Percentiles rank a stretch among this genome's conserved stretches.
phyloP scores from a whole-genome alignment of 2,329 filamentous ascomycete species.

The Coleophoma crateriformis region DNA sequence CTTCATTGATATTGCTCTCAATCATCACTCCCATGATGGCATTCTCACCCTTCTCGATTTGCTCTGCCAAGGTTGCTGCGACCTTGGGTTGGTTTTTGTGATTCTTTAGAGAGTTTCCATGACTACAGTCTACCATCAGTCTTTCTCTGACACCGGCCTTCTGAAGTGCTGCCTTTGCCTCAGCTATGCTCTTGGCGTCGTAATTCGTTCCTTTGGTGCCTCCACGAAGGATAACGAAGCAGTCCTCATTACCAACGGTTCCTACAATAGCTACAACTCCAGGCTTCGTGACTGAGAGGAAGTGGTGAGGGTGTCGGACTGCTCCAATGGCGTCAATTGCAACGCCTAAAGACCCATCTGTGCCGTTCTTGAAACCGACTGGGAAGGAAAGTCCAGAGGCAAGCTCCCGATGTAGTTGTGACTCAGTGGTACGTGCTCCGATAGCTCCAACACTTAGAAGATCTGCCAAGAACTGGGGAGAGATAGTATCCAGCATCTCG shows the following conservation, averaged over 20 bases:
- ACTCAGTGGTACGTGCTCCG: constrained; percentile 94
- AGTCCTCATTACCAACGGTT: constrained; percentile 91
- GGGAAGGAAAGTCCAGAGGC: constrained; percentile 94
- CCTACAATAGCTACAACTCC: constrained; percentile 93
- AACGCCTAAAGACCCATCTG: constrained; percentile 82
- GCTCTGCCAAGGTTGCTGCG: constrained; percentile 71
- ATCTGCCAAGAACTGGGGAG: constrained; percentile 93
- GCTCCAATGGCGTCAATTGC: constrained; percentile 95
- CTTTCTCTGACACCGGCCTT: constrained; percentile 70
- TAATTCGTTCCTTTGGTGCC: constrained; percentile 94
- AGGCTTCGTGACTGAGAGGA: constrained; percentile 95
- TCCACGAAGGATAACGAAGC: constrained; percentile 91
- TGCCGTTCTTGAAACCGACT: constrained; percentile 99
- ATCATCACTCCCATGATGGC: constrained; percentile 98
- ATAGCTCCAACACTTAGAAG: constrained; percentile 87
- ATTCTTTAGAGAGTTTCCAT: constrained; percentile 93
- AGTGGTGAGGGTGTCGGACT: constrained; percentile 88
- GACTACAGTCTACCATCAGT: constrained; percentile 97
- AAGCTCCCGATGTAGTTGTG: constrained; percentile 89
- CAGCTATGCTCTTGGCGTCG: constrained; percentile 76
- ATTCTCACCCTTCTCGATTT: constrained; percentile 78
- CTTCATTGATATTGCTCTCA: constrained; percentile 94
- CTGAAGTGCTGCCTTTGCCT: constrained; percentile 72
- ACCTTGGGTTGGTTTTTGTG: constrained; percentile 98
- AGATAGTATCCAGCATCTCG: constrained; percentile 98